Conservation (phyloP, 208 protist genomes). For the Entamoeba dispar region DNA sequence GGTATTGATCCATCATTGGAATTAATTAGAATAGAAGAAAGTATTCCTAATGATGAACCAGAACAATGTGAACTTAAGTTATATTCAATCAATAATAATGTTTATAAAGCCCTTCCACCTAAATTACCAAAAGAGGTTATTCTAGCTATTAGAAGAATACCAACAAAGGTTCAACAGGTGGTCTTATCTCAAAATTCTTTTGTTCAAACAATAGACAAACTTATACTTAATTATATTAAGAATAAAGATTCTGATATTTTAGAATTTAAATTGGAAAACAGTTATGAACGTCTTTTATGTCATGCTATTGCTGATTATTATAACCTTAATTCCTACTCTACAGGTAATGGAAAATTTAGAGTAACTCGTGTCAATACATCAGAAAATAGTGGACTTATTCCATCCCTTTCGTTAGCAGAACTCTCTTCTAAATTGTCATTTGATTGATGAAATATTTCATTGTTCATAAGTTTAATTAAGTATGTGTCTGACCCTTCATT, state of each 20-base stretch:
- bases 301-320: neutral
- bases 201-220: neutral
- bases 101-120: neutral
- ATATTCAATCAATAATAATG: neutral
- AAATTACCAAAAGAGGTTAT: neutral
- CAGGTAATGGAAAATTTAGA: neutral
- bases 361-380: neutral
- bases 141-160: neutral
- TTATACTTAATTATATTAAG: neutral
- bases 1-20: neutral
- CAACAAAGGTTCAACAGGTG: neutral
- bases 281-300: neutral
- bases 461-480: too few relatives aligned
- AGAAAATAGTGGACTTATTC: neutral
- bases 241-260: neutral
- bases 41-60: neutral
- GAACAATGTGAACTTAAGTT: neutral
- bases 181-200: neutral
- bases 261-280: neutral
- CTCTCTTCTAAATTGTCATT: neutral
- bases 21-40: neutral
- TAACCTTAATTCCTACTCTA: neutral
- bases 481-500: too few relatives aligned
- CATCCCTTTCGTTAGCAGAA: neutral
- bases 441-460: too few relatives aligned